These are phyloP conservation scores for Gnomoniopsis smithogilvyi DNA, from an alignment of 2,329 filamentous ascomycete species.

Conservation along the genomic window DNA sequence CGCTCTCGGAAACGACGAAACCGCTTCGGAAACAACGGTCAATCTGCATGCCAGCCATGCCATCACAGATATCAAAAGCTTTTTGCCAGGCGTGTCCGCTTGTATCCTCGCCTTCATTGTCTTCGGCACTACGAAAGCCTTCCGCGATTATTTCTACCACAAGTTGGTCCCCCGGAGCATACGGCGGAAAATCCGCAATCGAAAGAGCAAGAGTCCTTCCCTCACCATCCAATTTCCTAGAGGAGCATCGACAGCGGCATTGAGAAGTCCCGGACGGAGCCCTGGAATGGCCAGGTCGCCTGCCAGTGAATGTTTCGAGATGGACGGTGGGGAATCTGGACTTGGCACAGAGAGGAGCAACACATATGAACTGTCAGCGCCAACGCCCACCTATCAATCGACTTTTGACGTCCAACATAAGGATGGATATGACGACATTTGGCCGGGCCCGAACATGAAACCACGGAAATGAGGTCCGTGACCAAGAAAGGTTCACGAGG, in stretches of 20 bases:
- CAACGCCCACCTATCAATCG: slow-evolving; percentile 1
- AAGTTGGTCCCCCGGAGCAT: slow-evolving; percentile 21
- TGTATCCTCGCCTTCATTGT: slow-evolving; percentile 35
- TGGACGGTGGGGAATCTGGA: slow-evolving; percentile 4
- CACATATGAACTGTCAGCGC: background rate
- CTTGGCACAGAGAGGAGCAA: background rate
- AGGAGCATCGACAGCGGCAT: background rate
- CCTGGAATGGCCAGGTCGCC: background rate
- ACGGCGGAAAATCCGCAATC: slow-evolving; percentile 5
- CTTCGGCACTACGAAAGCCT: slow-evolving; percentile 38
- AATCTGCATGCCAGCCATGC: slow-evolving; percentile 31
- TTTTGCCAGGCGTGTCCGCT: slow-evolving; percentile 35
- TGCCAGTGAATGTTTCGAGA: slow-evolving; percentile 1
- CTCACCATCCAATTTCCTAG: background rate
- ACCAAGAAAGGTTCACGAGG: background rate
- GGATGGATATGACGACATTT: background rate
- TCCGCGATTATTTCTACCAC: slow-evolving; percentile 26
- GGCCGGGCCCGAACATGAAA: background rate
- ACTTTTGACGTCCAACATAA: background rate
- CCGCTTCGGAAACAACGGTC: slow-evolving; percentile 24
- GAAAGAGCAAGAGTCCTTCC: background rate
- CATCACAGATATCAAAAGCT: slow-evolving; percentile 30
- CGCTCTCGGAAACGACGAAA: slow-evolving; percentile 26
- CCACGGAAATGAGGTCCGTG: background rate
- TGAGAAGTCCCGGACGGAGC: background rate